Evolutionary conservation across 2,329 filamentous ascomycete species (phyloP).

Genomic region (Diaporthe sp.): DNA sequence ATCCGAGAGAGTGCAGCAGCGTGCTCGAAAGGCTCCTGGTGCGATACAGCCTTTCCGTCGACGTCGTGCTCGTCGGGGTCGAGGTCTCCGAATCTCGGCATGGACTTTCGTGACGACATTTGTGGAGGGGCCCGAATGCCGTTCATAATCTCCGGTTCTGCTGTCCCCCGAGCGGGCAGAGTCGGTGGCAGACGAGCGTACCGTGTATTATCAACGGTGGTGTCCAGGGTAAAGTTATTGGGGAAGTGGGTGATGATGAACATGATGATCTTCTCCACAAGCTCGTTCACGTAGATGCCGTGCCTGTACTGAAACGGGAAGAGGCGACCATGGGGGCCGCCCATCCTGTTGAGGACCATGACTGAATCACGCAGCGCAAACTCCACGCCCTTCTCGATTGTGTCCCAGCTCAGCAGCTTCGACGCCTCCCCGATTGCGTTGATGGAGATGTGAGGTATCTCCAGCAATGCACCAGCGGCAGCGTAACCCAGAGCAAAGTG

Average conservation of each 20-base stretch:
- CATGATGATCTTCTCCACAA: slow-evolving; percentile 62
- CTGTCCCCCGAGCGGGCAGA: not conserved
- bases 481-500: slow-evolving; percentile 75
- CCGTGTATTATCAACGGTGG: slow-evolving; percentile 49
- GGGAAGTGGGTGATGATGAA: slow-evolving; percentile 67
- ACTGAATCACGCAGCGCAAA: slow-evolving; percentile 62
- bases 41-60: slow-evolving; percentile 53
- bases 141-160: slow-evolving; percentile 1
- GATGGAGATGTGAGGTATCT: slow-evolving; percentile 66
- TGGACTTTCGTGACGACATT: slow-evolving; percentile 41
- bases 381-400: slow-evolving; percentile 71
- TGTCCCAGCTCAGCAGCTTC: slow-evolving; percentile 73
- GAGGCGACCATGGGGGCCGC: slow-evolving; percentile 28
- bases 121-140: not conserved
- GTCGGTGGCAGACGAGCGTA: slow-evolving; percentile 46
- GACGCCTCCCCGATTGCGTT: slow-evolving; percentile 73
- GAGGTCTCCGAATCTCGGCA: slow-evolving; percentile 49
- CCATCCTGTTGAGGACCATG: slow-evolving; percentile 38
- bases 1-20: slow-evolving; percentile 73
- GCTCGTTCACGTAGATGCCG: slow-evolving; percentile 58
- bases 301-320: slow-evolving; percentile 50
- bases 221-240: slow-evolving; percentile 67
- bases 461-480: slow-evolving; percentile 72
- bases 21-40: slow-evolving; percentile 49
- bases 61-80: slow-evolving; percentile 49